Percentiles rank a stretch among this genome's conserved stretches.
Evolutionary conservation across 2,329 filamentous ascomycete genomes (phyloP).

Genomic region (Chrysoporthe cubensis): DNA sequence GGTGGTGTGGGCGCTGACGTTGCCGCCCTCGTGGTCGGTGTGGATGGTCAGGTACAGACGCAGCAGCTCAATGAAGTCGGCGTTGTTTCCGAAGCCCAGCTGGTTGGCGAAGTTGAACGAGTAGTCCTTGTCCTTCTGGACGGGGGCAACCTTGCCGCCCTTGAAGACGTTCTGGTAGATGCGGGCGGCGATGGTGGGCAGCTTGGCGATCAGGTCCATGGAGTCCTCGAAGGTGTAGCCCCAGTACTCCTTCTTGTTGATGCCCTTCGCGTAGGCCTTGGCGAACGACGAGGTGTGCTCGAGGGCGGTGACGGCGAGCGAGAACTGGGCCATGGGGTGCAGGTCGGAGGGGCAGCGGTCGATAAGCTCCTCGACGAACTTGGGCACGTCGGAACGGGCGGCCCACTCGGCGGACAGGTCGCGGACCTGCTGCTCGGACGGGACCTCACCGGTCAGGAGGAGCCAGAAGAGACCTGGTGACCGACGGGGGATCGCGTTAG

Average conservation of each 20-base stretch:
- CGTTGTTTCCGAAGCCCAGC: slow-evolving; percentile 93
- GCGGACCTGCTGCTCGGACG: slow-evolving; percentile 96
- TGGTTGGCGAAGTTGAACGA: slow-evolving; percentile 99
- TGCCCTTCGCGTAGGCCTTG: slow-evolving; percentile 98
- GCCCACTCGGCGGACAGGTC: slow-evolving; percentile 99
- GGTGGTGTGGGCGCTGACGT: slow-evolving; percentile 97
- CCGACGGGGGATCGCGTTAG: too few species aligned
- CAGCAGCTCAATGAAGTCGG: slow-evolving; percentile 97
- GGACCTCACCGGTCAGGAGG: slow-evolving; percentile 96
- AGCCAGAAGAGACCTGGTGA: slow-evolving; percentile 93
- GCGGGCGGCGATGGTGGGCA: slow-evolving; percentile 94
- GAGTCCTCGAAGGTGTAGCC: slow-evolving; percentile 99
- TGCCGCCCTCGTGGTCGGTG: slow-evolving; percentile 99
- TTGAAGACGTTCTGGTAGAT: slow-evolving; percentile 99
- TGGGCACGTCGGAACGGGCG: slow-evolving; percentile 93
- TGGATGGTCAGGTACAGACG: slow-evolving; percentile 99
- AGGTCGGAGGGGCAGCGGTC: slow-evolving; percentile 99
- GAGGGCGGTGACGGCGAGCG: slow-evolving; percentile 93
- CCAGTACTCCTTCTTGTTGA: slow-evolving; percentile 99
- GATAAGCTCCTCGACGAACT: slow-evolving; percentile 99
- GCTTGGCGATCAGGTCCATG: slow-evolving; percentile 99
- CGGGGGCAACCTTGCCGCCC: slow-evolving; percentile 94
- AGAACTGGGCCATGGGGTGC: slow-evolving; percentile 99
- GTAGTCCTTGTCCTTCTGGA: slow-evolving; percentile 99
- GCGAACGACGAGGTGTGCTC: slow-evolving; percentile 98